Base-by-base conservation (phyloP, 1,284 basidiomycete species). In the Pisolithus thermaeus region DNA sequence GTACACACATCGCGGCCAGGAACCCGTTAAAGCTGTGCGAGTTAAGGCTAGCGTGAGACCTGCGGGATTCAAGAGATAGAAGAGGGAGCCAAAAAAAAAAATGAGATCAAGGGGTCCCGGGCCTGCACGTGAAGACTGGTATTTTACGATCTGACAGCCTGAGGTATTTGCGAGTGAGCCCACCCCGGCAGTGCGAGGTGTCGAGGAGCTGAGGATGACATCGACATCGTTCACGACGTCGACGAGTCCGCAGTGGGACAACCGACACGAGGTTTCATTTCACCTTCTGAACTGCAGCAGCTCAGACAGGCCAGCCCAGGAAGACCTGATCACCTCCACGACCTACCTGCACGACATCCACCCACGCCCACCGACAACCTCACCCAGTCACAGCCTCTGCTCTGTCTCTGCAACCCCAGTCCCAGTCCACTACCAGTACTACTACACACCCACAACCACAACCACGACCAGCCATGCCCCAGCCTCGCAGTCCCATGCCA, bases 261-360 rank as follows among this genome's bases (percentile, higher is more conserved):
- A 57, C 57, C 72, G 75, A 39, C 72, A 77, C 52, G 71, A 22
- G 72, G 72, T 23, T 79, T 80, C 56, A 70, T 79, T 39, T 72
- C 76, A 3, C 78, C 77, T 12, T 66, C 74, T 14, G 73, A 71
- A 46, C 69, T 79, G 1, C 76, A 76, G 54, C 74, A 76, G 46
- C 70, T 72, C 40, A 60, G 64, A 53, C 71, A 69, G 49, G 38
- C 65, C 0, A 64, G 67, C 16, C 69, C 68, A 40, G 59, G 54
- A 51, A 63, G 67, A 52, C 58, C 39, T 41, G 54, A 46, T 40
- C 64, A 67, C 49, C 32, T 65, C 52, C 68, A 71, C 66, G 61
- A 71, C 59, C 61, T 69, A 59, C 51, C 65, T 52, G 58, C 68
- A 56, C 62, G 61, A 56, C 62, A 14, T 49, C 32, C 62, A 52